Base-by-base conservation (phyloP, 768 basidiomycete species). In the Amanita jacksonii region DNA sequence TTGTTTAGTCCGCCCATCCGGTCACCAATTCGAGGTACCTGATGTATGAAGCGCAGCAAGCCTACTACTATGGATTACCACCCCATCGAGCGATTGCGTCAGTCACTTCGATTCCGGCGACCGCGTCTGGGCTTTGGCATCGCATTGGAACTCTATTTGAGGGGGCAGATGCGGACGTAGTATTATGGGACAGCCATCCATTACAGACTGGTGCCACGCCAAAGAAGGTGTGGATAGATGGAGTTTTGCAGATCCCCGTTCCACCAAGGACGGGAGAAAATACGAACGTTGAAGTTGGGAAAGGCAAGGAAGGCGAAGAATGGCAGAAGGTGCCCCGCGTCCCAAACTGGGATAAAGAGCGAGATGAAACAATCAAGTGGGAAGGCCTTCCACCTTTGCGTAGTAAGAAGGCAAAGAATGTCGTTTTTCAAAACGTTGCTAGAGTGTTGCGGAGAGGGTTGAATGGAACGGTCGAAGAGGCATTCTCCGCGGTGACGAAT, bases 181-280 rank as follows among this genome's bases (percentile, higher is more conserved):
- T 87, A 5, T 58, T 88, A 28, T 83, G 80, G 81, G 77, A 82
- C 53, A 77, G 76, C 2, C 82, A 87, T 60, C 88, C 88, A 1
- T 68, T 90, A 22, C 69, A 70, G 22, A 63, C 86, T 16, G 85
- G 81, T 43, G 80, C 87, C 2, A 86, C 83, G 0, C 88, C 87
- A 0, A 56, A 65, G 9, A 77, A 80, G 45, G 77, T 86, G 20
- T 93, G 81, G 69, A 85, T 93, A 51, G 91, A 96, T 58, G 90
- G 90, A 1, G 78, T 89, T 46, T 57, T 77, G 3, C 89, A 93
- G 53, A 68, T 85, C 40, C 67, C 67, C 37, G 59, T 64, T n/a
- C 69, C 70, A 13, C 52, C 62, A 4, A 64, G 69, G 46, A 56
- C 59, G 1, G 57, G 56, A 3, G 58, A 65, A 49, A 55, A 60